Percentiles rank a stretch among this genome's conserved stretches.
Evolutionary conservation across 768 basidiomycete species (phyloP).

Genomic region (Lyophyllum atratum): DNA sequence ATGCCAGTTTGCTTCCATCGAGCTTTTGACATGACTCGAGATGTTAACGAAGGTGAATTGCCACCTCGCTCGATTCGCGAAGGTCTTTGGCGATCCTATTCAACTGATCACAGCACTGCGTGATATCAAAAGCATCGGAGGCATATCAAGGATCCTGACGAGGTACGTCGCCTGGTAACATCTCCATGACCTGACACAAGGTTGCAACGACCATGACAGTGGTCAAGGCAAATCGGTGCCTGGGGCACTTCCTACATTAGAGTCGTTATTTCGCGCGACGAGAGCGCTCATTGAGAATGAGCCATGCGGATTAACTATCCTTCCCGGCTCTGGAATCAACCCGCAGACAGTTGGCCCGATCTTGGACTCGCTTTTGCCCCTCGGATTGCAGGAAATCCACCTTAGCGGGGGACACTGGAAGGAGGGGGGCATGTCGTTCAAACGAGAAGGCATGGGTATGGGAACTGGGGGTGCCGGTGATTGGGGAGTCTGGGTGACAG

Average conservation of each 20-base stretch:
- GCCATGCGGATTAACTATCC: constrained; percentile 48
- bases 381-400: constrained; percentile 70
- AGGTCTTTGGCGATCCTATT: not conserved
- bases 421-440: constrained; percentile 51
- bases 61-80: not conserved
- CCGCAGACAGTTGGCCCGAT: constrained; percentile 49
- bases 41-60: constrained; percentile 51
- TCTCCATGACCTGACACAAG: not conserved
- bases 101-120: constrained; percentile 37
- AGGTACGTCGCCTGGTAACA: constrained; percentile 46
- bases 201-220: constrained; percentile 33
- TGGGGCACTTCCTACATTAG: constrained; percentile 42
- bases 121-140: constrained; percentile 55
- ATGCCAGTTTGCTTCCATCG: constrained; percentile 73
- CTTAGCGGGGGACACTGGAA: constrained; percentile 73
- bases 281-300: constrained; percentile 37
- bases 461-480: constrained; percentile 53
- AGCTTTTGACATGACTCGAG: constrained; percentile 73
- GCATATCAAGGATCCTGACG: constrained; percentile 77
- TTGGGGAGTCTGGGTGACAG: constrained; percentile 73
- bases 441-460: constrained; percentile 69
- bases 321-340: constrained; percentile 81
- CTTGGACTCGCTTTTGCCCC: constrained; percentile 50
- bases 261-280: constrained; percentile 38
- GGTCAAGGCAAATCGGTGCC: constrained; percentile 51